A percentile compares a stretch with the other conserved stretches of the same genome.
Conservation (phyloP, 805 yeast species). For the Metschnikowia gruessii region DNA sequence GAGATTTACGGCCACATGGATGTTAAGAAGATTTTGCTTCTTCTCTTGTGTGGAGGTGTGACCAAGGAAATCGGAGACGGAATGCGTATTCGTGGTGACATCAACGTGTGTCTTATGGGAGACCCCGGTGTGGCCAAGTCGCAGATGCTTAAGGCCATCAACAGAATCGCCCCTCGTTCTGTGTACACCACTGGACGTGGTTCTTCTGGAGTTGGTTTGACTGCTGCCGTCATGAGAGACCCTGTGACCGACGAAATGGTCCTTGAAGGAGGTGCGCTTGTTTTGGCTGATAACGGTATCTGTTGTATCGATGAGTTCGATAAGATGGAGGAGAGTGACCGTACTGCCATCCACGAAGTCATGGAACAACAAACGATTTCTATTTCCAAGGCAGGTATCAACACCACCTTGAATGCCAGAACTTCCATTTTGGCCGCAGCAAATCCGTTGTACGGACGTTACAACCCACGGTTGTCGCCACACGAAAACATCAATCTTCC, state of each 20-base stretch:
- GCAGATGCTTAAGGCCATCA: constrained; percentile 85
- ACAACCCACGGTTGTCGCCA: constrained; percentile 86
- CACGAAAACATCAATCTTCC: constrained; percentile 95
- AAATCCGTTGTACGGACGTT: constrained; percentile 94
- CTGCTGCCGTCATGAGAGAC: constrained; percentile 98
- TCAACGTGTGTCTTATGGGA: constrained; percentile 94
- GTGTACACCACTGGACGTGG: constrained; percentile 98
- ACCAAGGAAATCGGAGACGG: constrained; percentile 95
- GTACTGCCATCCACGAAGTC: constrained; percentile 98
- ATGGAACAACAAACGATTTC: constrained; percentile 99
- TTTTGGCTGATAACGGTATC: constrained; percentile 94
- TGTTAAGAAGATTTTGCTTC: constrained; percentile 83
- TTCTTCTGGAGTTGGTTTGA: constrained; percentile 97
- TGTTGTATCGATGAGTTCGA: constrained; percentile 99
- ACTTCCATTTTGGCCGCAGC: constrained; percentile 97
- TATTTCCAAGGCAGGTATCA: constrained; percentile 95
- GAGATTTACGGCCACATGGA: constrained; percentile 94
- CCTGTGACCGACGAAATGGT: constrained; percentile 99
- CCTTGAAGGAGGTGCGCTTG: constrained; percentile 96
- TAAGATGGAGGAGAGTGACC: constrained; percentile 95
- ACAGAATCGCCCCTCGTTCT: constrained; percentile 92
- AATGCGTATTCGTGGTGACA: constrained; percentile 95
- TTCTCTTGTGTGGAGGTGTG: constrained; percentile 91
- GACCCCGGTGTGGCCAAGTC: constrained; percentile 99
- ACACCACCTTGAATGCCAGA: constrained; percentile 93